Conservation (phyloP, 2,329 filamentous ascomycete genomes). For the Cercospora zeae-maydis region DNA sequence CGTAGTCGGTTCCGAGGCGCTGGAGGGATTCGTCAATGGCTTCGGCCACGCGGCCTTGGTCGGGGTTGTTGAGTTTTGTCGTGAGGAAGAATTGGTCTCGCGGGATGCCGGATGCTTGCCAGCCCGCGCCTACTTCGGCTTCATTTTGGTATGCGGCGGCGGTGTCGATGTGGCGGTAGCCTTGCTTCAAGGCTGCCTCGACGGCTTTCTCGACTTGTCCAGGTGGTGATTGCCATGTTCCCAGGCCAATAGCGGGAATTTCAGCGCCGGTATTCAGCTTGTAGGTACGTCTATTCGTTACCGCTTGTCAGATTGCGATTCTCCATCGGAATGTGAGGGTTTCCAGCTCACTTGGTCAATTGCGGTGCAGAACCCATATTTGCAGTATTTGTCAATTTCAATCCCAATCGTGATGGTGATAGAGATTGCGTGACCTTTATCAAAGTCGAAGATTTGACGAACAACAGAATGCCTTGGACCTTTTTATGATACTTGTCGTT, state of each 20-base stretch:
- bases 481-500: slow-evolving; percentile 6
- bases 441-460: not conserved
- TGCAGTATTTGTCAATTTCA: not conserved
- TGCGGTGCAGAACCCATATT: slow-evolving; percentile 38
- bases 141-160: slow-evolving; percentile 37
- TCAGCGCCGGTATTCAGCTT: slow-evolving; percentile 31
- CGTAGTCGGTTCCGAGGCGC: slow-evolving; percentile 64
- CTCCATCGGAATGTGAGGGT: not conserved
- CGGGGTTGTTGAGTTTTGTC: slow-evolving; percentile 59
- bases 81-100: slow-evolving; percentile 40
- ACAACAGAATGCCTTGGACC: not conserved
- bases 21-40: slow-evolving; percentile 66
- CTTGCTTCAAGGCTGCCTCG: slow-evolving; percentile 19
- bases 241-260: slow-evolving; percentile 39
- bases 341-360: slow-evolving; percentile 35
- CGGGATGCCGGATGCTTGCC: slow-evolving; percentile 23
- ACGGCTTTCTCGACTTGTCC: slow-evolving; percentile 30
- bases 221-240: slow-evolving; percentile 39
- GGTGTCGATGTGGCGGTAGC: slow-evolving; percentile 29
- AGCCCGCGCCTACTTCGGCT: slow-evolving; percentile 27
- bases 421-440: not conserved
- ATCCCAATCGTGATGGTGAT: not conserved
- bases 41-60: slow-evolving; percentile 40
- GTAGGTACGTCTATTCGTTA: slow-evolving; percentile 17
- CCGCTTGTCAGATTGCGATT: too few relatives aligned